Evolutionary conservation across 768 basidiomycete species (phyloP).

Genomic region (Paxillus rubicundulus): DNA sequence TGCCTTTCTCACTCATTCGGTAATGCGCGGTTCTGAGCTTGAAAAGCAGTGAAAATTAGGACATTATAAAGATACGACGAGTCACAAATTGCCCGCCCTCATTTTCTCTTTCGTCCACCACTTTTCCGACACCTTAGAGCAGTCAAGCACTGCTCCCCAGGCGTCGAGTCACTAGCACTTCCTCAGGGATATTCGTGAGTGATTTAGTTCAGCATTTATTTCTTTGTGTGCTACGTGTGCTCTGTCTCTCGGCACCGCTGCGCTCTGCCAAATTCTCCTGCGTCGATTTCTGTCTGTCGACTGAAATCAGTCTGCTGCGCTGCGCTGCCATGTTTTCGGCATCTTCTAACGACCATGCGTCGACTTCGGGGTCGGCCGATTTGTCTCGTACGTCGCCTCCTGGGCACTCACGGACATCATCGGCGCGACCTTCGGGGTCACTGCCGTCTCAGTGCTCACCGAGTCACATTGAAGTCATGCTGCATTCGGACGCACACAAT

Average conservation of each 20-base stretch:
- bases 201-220: constrained; percentile 23
- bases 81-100: constrained; percentile 17
- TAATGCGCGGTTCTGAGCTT: constrained; percentile 34
- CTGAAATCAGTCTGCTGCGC: constrained; percentile 23
- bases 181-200: constrained; percentile 24
- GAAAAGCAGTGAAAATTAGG: constrained; percentile 32
- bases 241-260: constrained; percentile 18
- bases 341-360: constrained; percentile 9
- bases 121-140: constrained; percentile 16
- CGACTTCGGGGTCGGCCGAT: constrained; percentile 30
- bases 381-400: constrained; percentile 31
- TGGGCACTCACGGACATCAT: constrained; percentile 31
- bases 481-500: constrained; percentile 23
- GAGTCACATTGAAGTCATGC: constrained; percentile 20
- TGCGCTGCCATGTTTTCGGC: constrained; percentile 12
- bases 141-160: constrained; percentile 19
- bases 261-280: constrained; percentile 12
- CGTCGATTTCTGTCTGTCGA: constrained; percentile 30
- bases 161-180: constrained; percentile 21
- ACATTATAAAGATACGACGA: constrained; percentile 28
- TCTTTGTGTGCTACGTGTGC: constrained; percentile 32
- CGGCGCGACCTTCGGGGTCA: constrained; percentile 24
- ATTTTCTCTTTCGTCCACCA: constrained; percentile 18
- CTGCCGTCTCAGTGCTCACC: constrained; percentile 18
- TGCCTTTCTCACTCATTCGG: constrained; percentile 10